Percentiles rank a stretch among this genome's conserved stretches.
Conservation (phyloP, 176 grass and related monocot species). For the Carex cristatella region DNA sequence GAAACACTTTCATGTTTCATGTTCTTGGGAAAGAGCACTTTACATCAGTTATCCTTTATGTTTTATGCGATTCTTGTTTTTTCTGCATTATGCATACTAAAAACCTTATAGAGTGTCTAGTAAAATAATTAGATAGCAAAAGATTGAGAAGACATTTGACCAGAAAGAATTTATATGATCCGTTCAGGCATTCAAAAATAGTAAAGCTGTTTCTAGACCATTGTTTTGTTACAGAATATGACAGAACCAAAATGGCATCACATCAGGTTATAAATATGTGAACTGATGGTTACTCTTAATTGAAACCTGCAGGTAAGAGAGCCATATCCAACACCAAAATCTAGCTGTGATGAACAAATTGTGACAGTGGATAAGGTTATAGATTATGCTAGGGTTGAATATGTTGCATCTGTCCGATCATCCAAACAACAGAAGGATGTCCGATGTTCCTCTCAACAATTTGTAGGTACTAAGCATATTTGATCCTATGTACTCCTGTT, state of each 20-base stretch:
- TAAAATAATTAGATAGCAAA: neutral
- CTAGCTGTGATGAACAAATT: constrained; percentile 30
- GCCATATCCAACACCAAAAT: constrained; percentile 51
- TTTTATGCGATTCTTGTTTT: constrained; percentile 1
- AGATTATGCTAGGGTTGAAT: constrained; percentile 46
- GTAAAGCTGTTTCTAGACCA: neutral
- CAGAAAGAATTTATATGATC: neutral
- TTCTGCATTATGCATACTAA: neutral
- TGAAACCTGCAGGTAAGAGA: constrained; percentile 43
- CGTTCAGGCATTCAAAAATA: neutral
- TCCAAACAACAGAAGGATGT: constrained; percentile 31
- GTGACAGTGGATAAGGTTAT: constrained; percentile 38
- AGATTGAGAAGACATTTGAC: neutral
- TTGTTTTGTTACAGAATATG: neutral
- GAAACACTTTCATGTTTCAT: neutral
- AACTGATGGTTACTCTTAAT: constrained; percentile 14
- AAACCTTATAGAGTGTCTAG: neutral
- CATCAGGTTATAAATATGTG: neutral
- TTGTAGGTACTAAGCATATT: constrained; percentile 19
- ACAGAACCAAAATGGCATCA: neutral
- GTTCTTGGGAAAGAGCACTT: neutral
- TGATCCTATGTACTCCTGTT: neutral
- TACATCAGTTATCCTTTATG: neutral
- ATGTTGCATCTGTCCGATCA: constrained; percentile 28
- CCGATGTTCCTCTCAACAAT: constrained; percentile 36